These are phyloP conservation scores for Fusarium guadeloupense DNA, from an alignment of 2,329 filamentous ascomycete species.

Conservation along the genomic window DNA sequence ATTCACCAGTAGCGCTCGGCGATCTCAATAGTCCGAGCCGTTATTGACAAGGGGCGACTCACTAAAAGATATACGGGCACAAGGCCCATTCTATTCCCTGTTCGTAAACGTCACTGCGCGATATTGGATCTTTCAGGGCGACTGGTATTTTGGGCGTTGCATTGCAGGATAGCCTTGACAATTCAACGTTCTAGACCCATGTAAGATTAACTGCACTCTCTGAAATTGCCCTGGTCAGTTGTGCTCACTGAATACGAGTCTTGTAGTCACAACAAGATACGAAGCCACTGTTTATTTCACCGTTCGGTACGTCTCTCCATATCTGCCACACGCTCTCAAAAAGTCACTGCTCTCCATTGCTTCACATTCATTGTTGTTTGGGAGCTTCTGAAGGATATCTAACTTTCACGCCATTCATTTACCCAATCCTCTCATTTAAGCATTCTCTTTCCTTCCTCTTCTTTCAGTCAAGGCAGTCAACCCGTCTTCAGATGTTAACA, in stretches of 20 bases:
- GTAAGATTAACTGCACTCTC: neutral
- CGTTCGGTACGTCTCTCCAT: neutral
- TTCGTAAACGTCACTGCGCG: neutral
- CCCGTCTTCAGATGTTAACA: constrained; percentile 7
- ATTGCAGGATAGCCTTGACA: too few species aligned
- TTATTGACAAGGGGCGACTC: neutral
- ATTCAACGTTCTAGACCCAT: neutral
- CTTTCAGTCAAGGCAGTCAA: neutral
- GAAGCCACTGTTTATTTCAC: neutral
- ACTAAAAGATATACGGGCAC: neutral
- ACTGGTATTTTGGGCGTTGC: too few species aligned
- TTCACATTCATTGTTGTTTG: neutral
- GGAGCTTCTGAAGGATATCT: neutral
- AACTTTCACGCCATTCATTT: constrained; percentile 8
- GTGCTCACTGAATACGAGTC: constrained; percentile 12
- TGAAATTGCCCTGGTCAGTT: neutral
- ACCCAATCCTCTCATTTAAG: neutral
- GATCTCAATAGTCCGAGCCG: constrained; percentile 5
- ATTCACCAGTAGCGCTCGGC: neutral
- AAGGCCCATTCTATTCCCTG: neutral
- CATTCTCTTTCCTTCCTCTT: neutral
- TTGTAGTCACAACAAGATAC: neutral
- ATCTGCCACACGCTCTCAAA: neutral
- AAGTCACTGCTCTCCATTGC: neutral
- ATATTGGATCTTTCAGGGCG: neutral